Conservation (phyloP, 73 alveolate species). For the Stentor coeruleus region DNA sequence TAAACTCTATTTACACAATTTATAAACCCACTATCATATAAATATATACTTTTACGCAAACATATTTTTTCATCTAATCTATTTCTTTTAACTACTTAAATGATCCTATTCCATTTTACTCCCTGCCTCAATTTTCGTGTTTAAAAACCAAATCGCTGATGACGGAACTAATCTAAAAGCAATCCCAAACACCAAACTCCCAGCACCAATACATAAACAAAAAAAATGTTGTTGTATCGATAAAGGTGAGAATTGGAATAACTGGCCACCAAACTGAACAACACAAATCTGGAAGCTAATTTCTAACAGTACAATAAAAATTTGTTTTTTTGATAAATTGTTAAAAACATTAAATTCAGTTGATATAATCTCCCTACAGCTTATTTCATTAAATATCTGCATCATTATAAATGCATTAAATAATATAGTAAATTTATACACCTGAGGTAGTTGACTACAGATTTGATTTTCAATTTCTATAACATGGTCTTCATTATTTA, state of each 20-base stretch:
- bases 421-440: slow-evolving; percentile 52
- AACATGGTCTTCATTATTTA: not conserved
- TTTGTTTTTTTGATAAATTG: slow-evolving; percentile 65
- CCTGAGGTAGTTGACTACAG: not conserved
- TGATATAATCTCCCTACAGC: slow-evolving; percentile 74
- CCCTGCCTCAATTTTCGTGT: no score
- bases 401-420: slow-evolving; percentile 81
- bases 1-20: no score
- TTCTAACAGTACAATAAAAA: slow-evolving; percentile 49
- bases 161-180: slow-evolving; percentile 45
- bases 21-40: no score
- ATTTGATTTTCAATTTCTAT: slow-evolving; percentile 55
- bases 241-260: slow-evolving; percentile 64
- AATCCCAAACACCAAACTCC: not conserved
- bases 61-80: no score
- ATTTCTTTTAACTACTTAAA: no score
- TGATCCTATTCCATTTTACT: no score
- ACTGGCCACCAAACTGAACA: slow-evolving; percentile 75
- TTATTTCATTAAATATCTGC: slow-evolving; percentile 87
- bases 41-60: no score
- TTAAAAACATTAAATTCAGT: slow-evolving; percentile 77
- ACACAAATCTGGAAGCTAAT: slow-evolving; percentile 54
- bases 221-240: slow-evolving; percentile 44
- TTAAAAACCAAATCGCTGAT: no score
- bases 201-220: slow-evolving; percentile 55